Evolutionary conservation across 2,329 filamentous ascomycete species (phyloP).

Genomic region (Ceratocystis eucalypticola): DNA sequence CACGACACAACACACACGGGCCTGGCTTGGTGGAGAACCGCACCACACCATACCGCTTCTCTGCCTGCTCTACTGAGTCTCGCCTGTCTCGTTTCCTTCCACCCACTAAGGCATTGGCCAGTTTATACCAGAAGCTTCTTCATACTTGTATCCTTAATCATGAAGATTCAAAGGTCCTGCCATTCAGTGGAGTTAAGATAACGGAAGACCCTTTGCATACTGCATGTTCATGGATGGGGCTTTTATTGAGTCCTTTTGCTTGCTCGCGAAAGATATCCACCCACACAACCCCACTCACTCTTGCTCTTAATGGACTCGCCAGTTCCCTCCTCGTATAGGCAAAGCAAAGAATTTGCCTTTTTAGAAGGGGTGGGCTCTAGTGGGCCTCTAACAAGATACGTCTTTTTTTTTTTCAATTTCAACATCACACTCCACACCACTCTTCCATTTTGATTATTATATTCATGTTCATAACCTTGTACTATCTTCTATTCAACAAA

Average conservation of each 20-base stretch:
- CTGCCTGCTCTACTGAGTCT: background rate
- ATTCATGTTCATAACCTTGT: background rate
- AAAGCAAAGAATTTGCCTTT: too few relatives aligned
- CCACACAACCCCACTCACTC: background rate
- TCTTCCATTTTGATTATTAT: background rate
- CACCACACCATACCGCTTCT: background rate
- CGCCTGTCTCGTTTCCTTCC: background rate
- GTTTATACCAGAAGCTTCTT: background rate
- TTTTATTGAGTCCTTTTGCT: background rate
- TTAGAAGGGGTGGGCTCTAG: too few relatives aligned
- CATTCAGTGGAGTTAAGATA: background rate
- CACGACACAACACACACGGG: background rate
- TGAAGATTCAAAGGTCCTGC: background rate
- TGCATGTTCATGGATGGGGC: background rate
- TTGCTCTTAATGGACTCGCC: background rate
- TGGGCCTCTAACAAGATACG: too few relatives aligned
- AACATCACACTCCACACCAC: constrained; percentile 1
- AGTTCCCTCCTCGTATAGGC: constrained; percentile 1
- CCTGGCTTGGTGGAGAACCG: background rate
- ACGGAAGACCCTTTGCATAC: background rate
- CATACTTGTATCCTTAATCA: background rate
- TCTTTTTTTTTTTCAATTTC: background rate
- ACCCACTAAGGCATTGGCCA: background rate
- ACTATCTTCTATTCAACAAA: constrained; percentile 7
- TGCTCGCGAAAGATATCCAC: background rate